Evolutionary conservation across 495 filamentous ascomycete genomes (phyloP).

Genomic region (Penicillium angulare): DNA sequence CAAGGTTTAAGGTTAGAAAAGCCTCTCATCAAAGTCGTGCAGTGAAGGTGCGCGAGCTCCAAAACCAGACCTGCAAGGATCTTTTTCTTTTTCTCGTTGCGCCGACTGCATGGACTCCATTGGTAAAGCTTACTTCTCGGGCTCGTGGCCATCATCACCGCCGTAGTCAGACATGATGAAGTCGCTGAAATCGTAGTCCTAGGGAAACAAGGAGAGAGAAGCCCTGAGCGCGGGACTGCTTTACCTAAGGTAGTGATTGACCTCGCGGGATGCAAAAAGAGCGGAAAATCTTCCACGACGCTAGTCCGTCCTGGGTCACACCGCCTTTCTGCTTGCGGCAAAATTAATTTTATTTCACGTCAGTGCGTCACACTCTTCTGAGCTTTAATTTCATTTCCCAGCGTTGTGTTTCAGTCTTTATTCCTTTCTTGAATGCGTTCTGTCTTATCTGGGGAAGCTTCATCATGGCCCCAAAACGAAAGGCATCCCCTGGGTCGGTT

Average conservation of each 20-base stretch:
- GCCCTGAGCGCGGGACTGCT: slow-evolving; percentile 10
- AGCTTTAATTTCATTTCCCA: slow-evolving; percentile 26
- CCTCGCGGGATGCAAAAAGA: slow-evolving; percentile 29
- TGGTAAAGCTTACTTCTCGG: slow-evolving; percentile 46
- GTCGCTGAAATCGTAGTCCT: slow-evolving; percentile 5
- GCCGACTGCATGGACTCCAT: not conserved
- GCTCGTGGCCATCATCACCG: slow-evolving; percentile 56
- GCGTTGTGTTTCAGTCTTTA: not conserved
- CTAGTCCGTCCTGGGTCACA: slow-evolving; percentile 34
- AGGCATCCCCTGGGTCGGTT: slow-evolving; percentile 21
- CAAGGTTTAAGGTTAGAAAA: slow-evolving; percentile 9
- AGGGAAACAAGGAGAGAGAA: slow-evolving; percentile 25
- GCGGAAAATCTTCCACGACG: slow-evolving; percentile 40
- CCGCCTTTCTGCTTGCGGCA: slow-evolving; percentile 35
- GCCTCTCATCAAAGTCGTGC: slow-evolving; percentile 6
- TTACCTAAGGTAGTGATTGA: too few species aligned
- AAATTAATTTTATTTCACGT: slow-evolving; percentile 30
- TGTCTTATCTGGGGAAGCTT: not conserved
- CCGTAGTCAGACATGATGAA: slow-evolving; percentile 81
- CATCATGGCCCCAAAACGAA: slow-evolving; percentile 32
- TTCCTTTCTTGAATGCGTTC: not conserved
- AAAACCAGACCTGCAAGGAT: slow-evolving; percentile 9
- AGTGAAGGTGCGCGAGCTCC: not conserved
- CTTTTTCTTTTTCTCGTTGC: slow-evolving; percentile 5
- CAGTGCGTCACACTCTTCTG: not conserved